These are phyloP conservation scores for Botryotinia calthae DNA, from an alignment of 2,329 filamentous ascomycete genomes.

Conservation along the genomic window DNA sequence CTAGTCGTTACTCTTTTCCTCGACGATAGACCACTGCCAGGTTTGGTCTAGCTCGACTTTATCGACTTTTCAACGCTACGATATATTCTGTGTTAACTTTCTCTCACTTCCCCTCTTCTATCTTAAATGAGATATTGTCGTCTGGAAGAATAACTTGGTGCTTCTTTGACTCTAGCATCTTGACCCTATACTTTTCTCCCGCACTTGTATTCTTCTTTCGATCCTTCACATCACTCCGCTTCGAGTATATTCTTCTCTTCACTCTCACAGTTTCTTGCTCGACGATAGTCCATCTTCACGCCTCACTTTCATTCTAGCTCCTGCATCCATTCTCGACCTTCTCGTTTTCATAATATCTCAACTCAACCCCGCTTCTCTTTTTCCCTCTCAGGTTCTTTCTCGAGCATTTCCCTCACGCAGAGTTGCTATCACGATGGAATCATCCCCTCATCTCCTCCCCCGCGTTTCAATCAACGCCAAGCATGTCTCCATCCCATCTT, in stretches of 20 bases:
- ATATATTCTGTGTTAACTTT: too few species aligned
- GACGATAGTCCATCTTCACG: not conserved
- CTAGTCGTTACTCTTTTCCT: too few species aligned
- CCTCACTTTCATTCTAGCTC: not conserved
- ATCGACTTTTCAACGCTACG: accelerated
- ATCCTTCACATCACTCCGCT: not conserved
- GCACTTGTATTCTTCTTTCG: too few species aligned
- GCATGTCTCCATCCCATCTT: not conserved
- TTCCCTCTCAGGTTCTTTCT: not conserved
- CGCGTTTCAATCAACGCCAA: accelerated
- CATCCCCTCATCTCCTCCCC: not conserved
- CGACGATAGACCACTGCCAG: not conserved
- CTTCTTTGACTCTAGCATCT: not conserved
- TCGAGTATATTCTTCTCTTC: not conserved
- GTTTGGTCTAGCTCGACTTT: not conserved
- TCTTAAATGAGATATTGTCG: not conserved
- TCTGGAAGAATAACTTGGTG: not conserved
- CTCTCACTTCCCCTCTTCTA: not conserved
- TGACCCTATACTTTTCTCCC: not conserved
- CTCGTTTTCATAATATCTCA: not conserved
- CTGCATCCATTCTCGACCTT: accelerated
- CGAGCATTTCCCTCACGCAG: not conserved
- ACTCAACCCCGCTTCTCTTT: not conserved
- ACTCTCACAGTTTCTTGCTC: not conserved
- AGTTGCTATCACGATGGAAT: not conserved